phyloP scores from a whole-genome alignment of 2,329 filamentous ascomycete species.

The Cephalotrichum gorgonifer region DNA sequence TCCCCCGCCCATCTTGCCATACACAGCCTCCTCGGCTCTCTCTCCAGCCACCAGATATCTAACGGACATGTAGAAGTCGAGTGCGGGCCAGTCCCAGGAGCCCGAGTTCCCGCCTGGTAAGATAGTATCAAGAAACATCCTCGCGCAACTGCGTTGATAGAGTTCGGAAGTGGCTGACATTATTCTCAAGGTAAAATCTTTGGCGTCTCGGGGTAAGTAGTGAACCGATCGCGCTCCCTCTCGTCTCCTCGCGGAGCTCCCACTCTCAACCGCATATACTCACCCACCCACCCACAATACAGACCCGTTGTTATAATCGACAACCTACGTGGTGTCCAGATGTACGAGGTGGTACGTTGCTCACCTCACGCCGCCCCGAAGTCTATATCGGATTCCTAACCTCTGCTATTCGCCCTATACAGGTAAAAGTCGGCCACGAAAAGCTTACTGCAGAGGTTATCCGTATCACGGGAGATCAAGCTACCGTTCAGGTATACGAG shows the following conservation, averaged over 20 bases:
- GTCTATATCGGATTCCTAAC: not conserved
- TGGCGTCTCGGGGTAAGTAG: slow-evolving; percentile 50
- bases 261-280: slow-evolving; percentile 10
- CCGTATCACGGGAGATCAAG: slow-evolving; percentile 90
- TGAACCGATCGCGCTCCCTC: slow-evolving; percentile 3
- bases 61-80: not conserved
- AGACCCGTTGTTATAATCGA: slow-evolving; percentile 93
- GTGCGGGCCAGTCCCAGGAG: not conserved
- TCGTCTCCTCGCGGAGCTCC: not conserved
- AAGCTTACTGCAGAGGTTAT: slow-evolving; percentile 95
- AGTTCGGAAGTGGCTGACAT: not conserved
- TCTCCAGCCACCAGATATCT: not conserved
- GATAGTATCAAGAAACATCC: too few species aligned
- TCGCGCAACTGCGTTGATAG: not conserved
- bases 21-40: not conserved
- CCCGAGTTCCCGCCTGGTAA: slow-evolving; percentile 21
- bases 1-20: not conserved
- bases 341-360: slow-evolving; percentile 86
- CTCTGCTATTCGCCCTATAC: slow-evolving; percentile 1
- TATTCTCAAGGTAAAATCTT: slow-evolving; percentile 44
- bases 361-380: not conserved
- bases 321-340: slow-evolving; percentile 97
- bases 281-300: not conserved
- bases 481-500: slow-evolving; percentile 97
- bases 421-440: slow-evolving; percentile 90